phyloP scores from a whole-genome alignment of 306 rosid species.

The Corylus avellana region DNA sequence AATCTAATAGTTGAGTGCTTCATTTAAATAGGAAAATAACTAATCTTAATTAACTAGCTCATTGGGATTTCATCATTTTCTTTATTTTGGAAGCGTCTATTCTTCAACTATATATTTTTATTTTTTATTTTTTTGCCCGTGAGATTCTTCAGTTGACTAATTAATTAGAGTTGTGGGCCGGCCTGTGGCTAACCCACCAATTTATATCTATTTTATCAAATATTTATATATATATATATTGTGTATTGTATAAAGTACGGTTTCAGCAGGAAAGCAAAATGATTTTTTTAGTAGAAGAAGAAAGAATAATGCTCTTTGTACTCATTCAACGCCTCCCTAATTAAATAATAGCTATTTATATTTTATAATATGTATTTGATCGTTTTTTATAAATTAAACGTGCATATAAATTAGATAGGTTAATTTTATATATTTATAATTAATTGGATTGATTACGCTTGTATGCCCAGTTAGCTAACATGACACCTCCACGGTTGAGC shows the following conservation, averaged over 20 bases:
- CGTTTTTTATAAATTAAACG: no score
- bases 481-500: background rate
- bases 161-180: background rate
- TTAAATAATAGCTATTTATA: background rate
- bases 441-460: no score
- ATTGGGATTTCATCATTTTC: background rate
- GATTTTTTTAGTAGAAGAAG: background rate
- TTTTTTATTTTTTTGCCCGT: background rate
- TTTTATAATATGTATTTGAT: no score
- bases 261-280: background rate
- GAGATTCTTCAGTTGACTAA: conserved; percentile 1
- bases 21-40: background rate
- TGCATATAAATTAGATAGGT: background rate
- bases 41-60: background rate
- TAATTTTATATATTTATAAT: no score
- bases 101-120: background rate
- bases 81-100: background rate
- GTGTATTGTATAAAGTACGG: background rate
- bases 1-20: background rate
- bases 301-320: background rate
- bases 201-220: background rate
- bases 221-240: background rate
- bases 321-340: background rate
- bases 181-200: background rate
- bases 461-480: background rate